These are phyloP conservation scores for Ceratobasidium sp. DNA, from an alignment of 1,284 basidiomycete genomes.

Conservation along the genomic window DNA sequence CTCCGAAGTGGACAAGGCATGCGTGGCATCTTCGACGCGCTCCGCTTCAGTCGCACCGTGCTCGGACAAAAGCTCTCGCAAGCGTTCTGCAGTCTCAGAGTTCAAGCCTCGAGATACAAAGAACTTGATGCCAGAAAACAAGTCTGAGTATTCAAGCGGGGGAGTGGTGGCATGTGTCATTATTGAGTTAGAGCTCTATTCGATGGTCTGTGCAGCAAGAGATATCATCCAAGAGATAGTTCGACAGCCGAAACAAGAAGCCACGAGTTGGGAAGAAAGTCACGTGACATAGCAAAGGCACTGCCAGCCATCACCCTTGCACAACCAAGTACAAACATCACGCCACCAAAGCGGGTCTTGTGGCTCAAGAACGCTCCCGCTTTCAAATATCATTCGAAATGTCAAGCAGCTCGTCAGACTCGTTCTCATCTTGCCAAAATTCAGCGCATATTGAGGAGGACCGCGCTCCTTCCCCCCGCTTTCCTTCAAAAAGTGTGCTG, in stretches of 20 bases:
- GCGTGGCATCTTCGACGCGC: not conserved
- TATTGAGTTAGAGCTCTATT: conserved; percentile 58
- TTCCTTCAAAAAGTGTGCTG: not conserved
- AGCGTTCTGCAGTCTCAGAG: not conserved
- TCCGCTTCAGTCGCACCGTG: conserved; percentile 48
- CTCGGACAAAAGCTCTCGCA: conserved; percentile 16
- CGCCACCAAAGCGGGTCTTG: not conserved
- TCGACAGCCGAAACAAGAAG: conserved; percentile 1
- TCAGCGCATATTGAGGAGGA: not conserved
- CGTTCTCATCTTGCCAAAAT: not conserved
- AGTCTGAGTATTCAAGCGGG: not conserved
- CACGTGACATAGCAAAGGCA: not conserved
- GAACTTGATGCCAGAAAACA: conserved; percentile 30
- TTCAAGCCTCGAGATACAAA: conserved; percentile 27
- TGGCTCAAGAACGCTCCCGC: not conserved
- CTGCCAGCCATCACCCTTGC: conserved; percentile 56
- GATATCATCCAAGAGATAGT: conserved; percentile 5
- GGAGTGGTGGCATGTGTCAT: not conserved
- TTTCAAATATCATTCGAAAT: not conserved
- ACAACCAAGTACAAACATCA: not conserved
- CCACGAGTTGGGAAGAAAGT: conserved; percentile 8
- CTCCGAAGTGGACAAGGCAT: conserved; percentile 29
- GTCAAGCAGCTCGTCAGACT: not conserved
- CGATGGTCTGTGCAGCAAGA: not conserved
- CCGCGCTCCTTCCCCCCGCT: not conserved